Percentiles rank a stretch among this genome's conserved stretches.
These are phyloP conservation scores for Globisporangium nodosum DNA, from an alignment of 352 stramenopile species.

Conservation along the genomic window DNA sequence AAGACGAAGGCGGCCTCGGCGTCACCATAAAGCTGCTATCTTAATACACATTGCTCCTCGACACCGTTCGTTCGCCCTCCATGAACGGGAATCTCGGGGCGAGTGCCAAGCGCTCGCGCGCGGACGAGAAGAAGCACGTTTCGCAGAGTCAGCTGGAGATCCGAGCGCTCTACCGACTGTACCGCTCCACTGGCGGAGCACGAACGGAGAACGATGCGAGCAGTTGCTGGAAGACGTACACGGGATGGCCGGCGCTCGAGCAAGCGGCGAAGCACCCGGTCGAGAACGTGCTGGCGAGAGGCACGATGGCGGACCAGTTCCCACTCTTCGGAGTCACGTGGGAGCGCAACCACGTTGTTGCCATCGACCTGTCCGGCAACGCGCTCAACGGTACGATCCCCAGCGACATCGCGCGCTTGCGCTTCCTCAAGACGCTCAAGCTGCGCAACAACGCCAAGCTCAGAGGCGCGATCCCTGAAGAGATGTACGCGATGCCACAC, in stretches of 20 bases:
- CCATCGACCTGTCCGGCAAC: conserved; percentile 48
- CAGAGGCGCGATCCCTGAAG: conserved; percentile 18
- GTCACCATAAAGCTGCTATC: too few relatives aligned
- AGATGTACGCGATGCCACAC: conserved; percentile 35
- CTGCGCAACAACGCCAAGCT: conserved; percentile 48
- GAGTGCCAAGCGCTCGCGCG: not conserved
- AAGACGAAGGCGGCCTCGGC: not conserved
- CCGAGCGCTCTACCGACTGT: conserved; percentile 38
- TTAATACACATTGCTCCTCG: too few relatives aligned
- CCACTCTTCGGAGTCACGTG: conserved; percentile 40
- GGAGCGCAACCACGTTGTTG: conserved; percentile 55
- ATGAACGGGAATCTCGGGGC: too few relatives aligned
- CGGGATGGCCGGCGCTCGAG: conserved; percentile 31
- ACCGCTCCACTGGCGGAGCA: conserved; percentile 28
- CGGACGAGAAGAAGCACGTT: conserved; percentile 18
- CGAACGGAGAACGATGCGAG: not conserved
- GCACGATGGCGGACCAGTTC: conserved; percentile 31
- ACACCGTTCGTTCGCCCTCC: too few relatives aligned
- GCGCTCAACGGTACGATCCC: conserved; percentile 42
- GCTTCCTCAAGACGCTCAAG: conserved; percentile 48
- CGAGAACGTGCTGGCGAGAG: conserved; percentile 19
- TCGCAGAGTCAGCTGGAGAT: conserved; percentile 39
- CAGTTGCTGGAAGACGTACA: conserved; percentile 27
- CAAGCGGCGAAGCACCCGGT: conserved; percentile 12
- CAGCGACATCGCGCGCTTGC: conserved; percentile 29